Base-by-base conservation (phyloP, 2,329 filamentous ascomycete genomes). In the Trichoderma asperellum region DNA sequence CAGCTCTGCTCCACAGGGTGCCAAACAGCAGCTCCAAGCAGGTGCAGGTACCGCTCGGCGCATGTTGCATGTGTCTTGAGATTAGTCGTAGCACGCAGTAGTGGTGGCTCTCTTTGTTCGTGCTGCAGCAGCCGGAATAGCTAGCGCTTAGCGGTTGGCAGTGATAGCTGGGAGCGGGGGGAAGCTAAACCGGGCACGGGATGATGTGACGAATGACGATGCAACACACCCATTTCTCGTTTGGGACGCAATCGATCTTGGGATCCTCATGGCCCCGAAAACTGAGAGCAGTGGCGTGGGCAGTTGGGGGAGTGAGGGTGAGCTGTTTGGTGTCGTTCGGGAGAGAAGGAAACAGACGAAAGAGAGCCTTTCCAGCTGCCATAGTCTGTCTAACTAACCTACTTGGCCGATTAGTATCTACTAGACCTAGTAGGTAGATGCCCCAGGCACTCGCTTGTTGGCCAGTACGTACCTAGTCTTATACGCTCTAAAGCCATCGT, bases 101-200 rank as follows among this genome's bases (percentile, higher is more conserved):
- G 21, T 24, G 47, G 21, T 49, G 52, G 34, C 61, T n/a, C 34
- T 32, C 53, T 65, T 65, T 53, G 32, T 34, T 64, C 37, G 52
- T 47, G 62, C 52, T 32, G 40, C 40, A 43, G 40, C 40, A 43
- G 40, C 53, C 21, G 60, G 14, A 18, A 5, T 32, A 16, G 35
- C 55, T 65, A 47, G 62, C 62, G 62, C 62, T 65, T 65, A 65
- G 55, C n/a, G 53, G 53, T 43, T 63, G 60, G 60, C 49, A 49
- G 61, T 3, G 34, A 49, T 49, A 27, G 40, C 21, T 47, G 37
- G 43, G 60, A 49, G 60, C 27, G 47, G 29, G 61, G 16, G 8
- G 57, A 14, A 27, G 34, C n/a, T 64, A 37, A 62, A 40, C 58
- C 43, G 59, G 43, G 47, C 47, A 49, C 47, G 47, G 47, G 47